Base-by-base conservation (phyloP, 208 protist genomes). In the Trypanosoma lewisi region DNA sequence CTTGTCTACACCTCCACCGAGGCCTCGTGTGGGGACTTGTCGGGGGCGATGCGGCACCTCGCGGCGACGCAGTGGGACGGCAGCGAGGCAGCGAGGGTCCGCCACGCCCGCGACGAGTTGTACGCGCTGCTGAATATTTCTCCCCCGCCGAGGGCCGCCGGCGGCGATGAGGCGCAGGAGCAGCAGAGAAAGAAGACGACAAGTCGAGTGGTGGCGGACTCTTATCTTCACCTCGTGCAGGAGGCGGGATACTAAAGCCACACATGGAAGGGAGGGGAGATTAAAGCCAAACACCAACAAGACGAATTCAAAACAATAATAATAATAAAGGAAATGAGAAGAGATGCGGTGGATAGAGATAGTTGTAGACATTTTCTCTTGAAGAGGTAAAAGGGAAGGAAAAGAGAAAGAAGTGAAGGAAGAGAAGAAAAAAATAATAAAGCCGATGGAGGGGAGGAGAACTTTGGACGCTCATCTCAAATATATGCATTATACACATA, bases 201-300 rank as follows among this genome's bases (percentile, higher is more conserved):
- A 25, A 53, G 70, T 17, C 72, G 66, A 14, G 47, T 61, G n/a
- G 85, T 92, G 30, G 85, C 88, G 2, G 77, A 64, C 8, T 82
- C 85, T 28, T 95, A 95, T 75, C 78, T 77, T 19, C 62, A 82
- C 21, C 82, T 95, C 2, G 89, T 95, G 36, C 83, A 83, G 19
- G 89, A 95, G 53, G 64, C 89, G 8, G 89, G 89, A 28, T 95
- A 95, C 70, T 95, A 70, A 72, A 7, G 17, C 25, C 16, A n/a
- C n/a, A n/a, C n/a, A n/a, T 1, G 42, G 16, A 47, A 7, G 42
- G 42, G 16, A n/a, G 23, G 42, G 16, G 1, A 47, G 11, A 11
- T 2, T 1, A 19, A 9, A 47, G 16, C n/a, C 23, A 19, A 47
- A 47, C 16, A 21, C 14, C 2, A 47, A 47, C 23, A 25, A 47